phyloP scores from a whole-genome alignment of 2,329 filamentous ascomycete species.

The Verticillium alfalfae region DNA sequence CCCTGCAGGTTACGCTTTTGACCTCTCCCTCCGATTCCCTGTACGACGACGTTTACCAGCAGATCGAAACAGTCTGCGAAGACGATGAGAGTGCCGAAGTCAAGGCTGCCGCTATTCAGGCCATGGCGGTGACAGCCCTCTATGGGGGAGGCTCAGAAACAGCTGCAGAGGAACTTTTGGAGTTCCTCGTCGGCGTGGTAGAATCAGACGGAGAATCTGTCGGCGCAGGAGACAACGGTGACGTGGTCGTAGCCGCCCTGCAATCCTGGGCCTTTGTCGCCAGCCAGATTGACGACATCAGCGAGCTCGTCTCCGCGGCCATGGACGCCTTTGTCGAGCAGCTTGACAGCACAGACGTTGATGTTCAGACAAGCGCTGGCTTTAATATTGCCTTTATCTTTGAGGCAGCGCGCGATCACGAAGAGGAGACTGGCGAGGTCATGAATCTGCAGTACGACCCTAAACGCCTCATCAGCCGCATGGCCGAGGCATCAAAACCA shows the following conservation, averaged over 20 bases:
- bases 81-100: conserved; percentile 59
- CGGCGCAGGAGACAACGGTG: conserved; percentile 63
- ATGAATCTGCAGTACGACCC: conserved; percentile 47
- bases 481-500: conserved; percentile 40
- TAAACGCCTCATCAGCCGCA: conserved; percentile 38
- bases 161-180: conserved; percentile 66
- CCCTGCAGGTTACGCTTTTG: conserved; percentile 64
- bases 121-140: conserved; percentile 65
- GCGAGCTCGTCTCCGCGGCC: conserved; percentile 63
- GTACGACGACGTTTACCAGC: conserved; percentile 54
- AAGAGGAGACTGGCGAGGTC: conserved; percentile 42
- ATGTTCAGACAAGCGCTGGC: conserved; percentile 72
- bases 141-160: conserved; percentile 69
- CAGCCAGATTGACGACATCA: conserved; percentile 70
- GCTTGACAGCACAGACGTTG: conserved; percentile 66
- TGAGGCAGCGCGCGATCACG: conserved; percentile 56
- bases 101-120: conserved; percentile 68
- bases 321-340: conserved; percentile 82
- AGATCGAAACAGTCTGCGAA: conserved; percentile 58
- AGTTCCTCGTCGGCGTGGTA: conserved; percentile 70
- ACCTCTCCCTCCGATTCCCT: conserved; percentile 60
- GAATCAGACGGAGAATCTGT: conserved; percentile 72
- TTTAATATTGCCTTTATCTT: conserved; percentile 79
- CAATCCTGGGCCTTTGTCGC: conserved; percentile 77
- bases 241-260: conserved; percentile 68